A percentile compares a stretch with the other conserved stretches of the same genome.
Conservation (phyloP, 495 filamentous ascomycete genomes). For the Sordaria brevicollis region DNA sequence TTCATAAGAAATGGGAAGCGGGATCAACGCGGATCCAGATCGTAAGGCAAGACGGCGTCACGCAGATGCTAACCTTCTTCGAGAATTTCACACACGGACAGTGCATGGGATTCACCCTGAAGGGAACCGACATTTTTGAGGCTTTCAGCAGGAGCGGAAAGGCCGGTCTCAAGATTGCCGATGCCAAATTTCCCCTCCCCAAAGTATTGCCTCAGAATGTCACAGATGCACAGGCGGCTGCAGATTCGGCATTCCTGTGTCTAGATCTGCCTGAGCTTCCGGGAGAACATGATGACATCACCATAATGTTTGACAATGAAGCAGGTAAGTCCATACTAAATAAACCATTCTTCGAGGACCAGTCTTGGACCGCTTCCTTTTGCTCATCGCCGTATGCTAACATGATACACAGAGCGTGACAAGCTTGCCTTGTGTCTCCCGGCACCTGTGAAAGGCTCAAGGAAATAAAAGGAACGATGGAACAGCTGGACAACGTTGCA, state of each 20-base stretch:
- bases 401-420: slow-evolving; percentile 28
- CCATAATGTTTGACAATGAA: slow-evolving; percentile 69
- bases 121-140: slow-evolving; percentile 72
- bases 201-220: slow-evolving; percentile 42
- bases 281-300: slow-evolving; percentile 82
- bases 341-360: not conserved
- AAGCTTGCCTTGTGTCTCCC: slow-evolving; percentile 33
- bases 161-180: slow-evolving; percentile 60
- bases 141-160: slow-evolving; percentile 55
- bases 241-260: slow-evolving; percentile 58
- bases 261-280: slow-evolving; percentile 81
- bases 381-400: slow-evolving; percentile 11
- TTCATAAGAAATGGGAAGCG: slow-evolving; percentile 85
- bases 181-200: slow-evolving; percentile 83
- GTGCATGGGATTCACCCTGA: slow-evolving; percentile 79
- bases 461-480: slow-evolving; percentile 15
- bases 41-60: slow-evolving; percentile 57
- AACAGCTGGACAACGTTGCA: not conserved
- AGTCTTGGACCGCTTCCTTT: not conserved
- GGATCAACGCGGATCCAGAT: slow-evolving; percentile 65
- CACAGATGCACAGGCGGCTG: slow-evolving; percentile 17
- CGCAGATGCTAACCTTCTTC: slow-evolving; percentile 75
- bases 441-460: slow-evolving; percentile 35
- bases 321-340: slow-evolving; percentile 51
- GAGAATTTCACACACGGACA: slow-evolving; percentile 70